A percentile compares a stretch with the other conserved stretches of the same genome.
Conservation (phyloP, 1,284 basidiomycete species). For the Wallemia ichthyophaga region DNA sequence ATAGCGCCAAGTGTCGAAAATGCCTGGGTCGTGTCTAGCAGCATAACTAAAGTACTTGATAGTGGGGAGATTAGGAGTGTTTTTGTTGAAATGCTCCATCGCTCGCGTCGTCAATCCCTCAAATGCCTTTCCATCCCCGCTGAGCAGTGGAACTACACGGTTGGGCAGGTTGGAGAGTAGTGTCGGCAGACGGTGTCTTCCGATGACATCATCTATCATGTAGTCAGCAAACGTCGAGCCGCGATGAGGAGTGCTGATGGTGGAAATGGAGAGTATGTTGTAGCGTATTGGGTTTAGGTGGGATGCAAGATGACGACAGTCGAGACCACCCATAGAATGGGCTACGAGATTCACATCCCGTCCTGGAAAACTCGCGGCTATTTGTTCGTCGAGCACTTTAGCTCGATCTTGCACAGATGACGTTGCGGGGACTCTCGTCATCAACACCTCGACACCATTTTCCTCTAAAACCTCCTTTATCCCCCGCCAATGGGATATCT, state of each 20-base stretch:
- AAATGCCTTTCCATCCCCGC: constrained; percentile 71
- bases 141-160: constrained; percentile 34
- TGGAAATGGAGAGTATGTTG: constrained; percentile 49
- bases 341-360: constrained; percentile 62
- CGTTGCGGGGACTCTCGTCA: constrained; percentile 71
- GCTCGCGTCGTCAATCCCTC: constrained; percentile 52
- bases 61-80: constrained; percentile 39
- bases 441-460: constrained; percentile 65
- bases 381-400: constrained; percentile 46
- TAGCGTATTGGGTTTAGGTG: constrained; percentile 19
- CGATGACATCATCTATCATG: constrained; percentile 46
- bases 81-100: constrained; percentile 64
- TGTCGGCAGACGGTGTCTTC: constrained; percentile 20
- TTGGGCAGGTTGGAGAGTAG: constrained; percentile 26
- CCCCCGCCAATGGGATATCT: constrained; percentile 79
- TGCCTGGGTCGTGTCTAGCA: constrained; percentile 52
- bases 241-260: constrained; percentile 69
- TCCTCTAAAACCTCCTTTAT: constrained; percentile 66
- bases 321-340: constrained; percentile 87
- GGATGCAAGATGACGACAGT: constrained; percentile 38
- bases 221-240: constrained; percentile 82
- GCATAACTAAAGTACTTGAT: constrained; percentile 84
- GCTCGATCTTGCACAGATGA: constrained; percentile 60
- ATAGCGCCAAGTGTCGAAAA: constrained; percentile 36
- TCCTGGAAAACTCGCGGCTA: constrained; percentile 47